Evolutionary conservation across 2,329 filamentous ascomycete species (phyloP).

Genomic region (Epichloe sp.): DNA sequence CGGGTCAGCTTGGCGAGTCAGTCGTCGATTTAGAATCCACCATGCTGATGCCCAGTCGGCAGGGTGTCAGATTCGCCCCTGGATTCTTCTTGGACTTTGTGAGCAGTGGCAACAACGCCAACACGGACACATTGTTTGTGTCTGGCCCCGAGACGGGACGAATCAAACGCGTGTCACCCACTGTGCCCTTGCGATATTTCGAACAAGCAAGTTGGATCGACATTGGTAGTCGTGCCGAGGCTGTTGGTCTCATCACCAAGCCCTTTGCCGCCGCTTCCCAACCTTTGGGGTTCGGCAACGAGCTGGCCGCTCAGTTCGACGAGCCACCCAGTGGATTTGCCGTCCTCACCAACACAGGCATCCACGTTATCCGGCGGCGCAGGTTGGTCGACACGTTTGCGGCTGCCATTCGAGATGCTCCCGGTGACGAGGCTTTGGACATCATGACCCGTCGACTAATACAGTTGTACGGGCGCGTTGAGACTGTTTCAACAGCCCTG

Average conservation of each 20-base stretch:
- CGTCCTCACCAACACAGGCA: conserved; percentile 78
- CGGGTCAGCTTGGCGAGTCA: conserved; percentile 20
- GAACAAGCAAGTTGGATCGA: conserved; percentile 74
- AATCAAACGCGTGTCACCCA: conserved; percentile 49
- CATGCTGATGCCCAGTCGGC: conserved; percentile 34
- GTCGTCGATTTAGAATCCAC: conserved; percentile 35
- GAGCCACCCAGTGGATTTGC: conserved; percentile 70
- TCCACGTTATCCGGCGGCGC: conserved; percentile 73
- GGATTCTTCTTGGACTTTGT: conserved; percentile 88
- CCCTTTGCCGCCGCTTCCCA: conserved; percentile 56
- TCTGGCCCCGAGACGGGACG: conserved; percentile 79
- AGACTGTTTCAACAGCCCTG: conserved; percentile 80
- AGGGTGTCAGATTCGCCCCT: conserved; percentile 57
- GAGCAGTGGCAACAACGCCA: conserved; percentile 45
- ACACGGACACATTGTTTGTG: conserved; percentile 61
- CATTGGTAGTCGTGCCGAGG: conserved; percentile 60
- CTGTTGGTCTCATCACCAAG: conserved; percentile 62
- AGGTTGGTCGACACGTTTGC: conserved; percentile 89
- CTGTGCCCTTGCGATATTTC: conserved; percentile 47
- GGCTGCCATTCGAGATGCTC: conserved; percentile 58
- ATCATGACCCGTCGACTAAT: conserved; percentile 74
- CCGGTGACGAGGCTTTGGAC: conserved; percentile 69
- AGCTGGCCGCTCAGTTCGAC: conserved; percentile 93
- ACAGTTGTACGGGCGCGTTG: conserved; percentile 71
- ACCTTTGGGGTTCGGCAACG: conserved; percentile 80